Base-by-base conservation (phyloP, 208 protist species). In the Acanthamoeba royreba region DNA sequence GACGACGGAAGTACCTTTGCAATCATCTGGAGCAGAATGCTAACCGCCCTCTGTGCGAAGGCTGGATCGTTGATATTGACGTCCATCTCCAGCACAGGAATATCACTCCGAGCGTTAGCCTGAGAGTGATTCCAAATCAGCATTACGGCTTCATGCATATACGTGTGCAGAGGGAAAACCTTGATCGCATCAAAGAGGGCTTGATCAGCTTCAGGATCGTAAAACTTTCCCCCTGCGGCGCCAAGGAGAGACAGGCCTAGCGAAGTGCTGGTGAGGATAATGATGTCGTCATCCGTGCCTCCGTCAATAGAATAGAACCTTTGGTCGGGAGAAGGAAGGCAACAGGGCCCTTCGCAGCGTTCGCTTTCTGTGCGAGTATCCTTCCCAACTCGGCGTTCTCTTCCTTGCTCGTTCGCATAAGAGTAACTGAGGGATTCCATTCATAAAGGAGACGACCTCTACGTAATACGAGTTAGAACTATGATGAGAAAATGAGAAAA, bases 131-230 rank as follows among this genome's bases (percentile, higher is more conserved):
- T 9, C 25, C 15, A 55, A 52, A 87, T 52, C 13, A 17, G 52
- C 9, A 45, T 40, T 31, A 77, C 9, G n/a, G n/a, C n/a, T n/a
- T n/a, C n/a, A n/a, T n/a, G n/a, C n/a, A n/a, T n/a, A n/a, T n/a
- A n/a, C n/a, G n/a, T n/a, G n/a, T n/a, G n/a, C n/a, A n/a, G n/a
- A n/a, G n/a, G 35, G 52, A 28, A 53, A 19, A 63, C 81, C 47
- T 89, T 89, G 85, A 91, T 58, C 22, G 85, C 45, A 38, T 69
- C 53, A 72, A 91, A 91, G 9, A 91, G 85, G 47, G 85, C 85
- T 35, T 69, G 33, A 25, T 91, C 85, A n/a, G 85, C 85, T 40
- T 91, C 85, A 22, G 47, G 31, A 42, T 91, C 85, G 55, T 52
- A 91, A 33, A 91, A 91, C 35, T 33, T 22, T 19, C 53, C 85